Base-by-base conservation (phyloP, 441 rosid species). In the Jatropha podagrica region DNA sequence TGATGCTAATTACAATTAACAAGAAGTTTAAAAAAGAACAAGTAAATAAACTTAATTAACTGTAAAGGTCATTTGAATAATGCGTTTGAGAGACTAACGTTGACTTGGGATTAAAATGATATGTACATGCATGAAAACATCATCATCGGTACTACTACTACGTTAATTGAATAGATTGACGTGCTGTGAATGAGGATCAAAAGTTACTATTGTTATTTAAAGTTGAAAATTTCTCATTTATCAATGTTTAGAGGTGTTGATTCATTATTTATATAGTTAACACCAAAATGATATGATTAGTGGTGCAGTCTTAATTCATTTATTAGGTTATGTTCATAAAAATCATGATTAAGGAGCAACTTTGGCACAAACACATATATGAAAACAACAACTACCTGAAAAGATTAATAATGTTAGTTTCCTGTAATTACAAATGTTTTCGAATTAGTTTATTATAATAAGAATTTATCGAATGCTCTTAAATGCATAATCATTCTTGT, bases 51-150 rank as follows among this genome's bases (percentile, higher is more conserved):
- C 12, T 32, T 32, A 32, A 32, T 32, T 32, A 32, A 32, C 32
- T 32, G 32, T 0, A 26, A 23, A 46, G n/a, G 20, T 26, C 15
- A 38, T 42, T 15, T 48, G 12, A 32, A 46, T 72, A 48, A 60
- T 61, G 44, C 26, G 18, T 49, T n/a, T 49, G n/a, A 5, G 44
- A 14, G 18, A 40, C 27, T 15, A 6, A 32, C 1, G 72, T 54
- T 52, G 61, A 69, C 75, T 62, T 32, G 42, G 59, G 46, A 26
- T 26, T 17, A 32, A 49, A 61, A 73, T 72, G 66, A 72, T 72
- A 48, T 54, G 15, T 42, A 18, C 3, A 0, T 73, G 68, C 68
- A 49, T 62, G 58, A 59, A 15, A 54, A 37, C 41, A 73, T 73
- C 76, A 62, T 73, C 27, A 71, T 40, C 32, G 0, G 0, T 41